A percentile compares a stretch with the other conserved stretches of the same genome.
These are phyloP conservation scores for Setaria viridis DNA, from an alignment of 202 grass and related monocot genomes.

Conservation along the genomic window DNA sequence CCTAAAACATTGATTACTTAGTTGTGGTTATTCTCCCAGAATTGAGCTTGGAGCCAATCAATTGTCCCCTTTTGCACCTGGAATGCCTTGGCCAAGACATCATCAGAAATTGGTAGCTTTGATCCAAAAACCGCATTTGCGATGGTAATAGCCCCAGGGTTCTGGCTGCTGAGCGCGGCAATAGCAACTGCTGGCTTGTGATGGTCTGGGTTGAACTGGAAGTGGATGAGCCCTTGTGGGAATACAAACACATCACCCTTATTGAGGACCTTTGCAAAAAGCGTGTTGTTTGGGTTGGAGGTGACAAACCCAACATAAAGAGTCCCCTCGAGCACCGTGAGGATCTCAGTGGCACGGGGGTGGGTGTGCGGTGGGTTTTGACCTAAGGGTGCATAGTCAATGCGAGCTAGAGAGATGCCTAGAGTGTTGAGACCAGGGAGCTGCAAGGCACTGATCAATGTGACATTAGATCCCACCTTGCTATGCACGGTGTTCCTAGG, in stretches of 20 bases:
- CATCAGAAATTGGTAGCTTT: conserved; percentile 49
- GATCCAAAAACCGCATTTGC: conserved; percentile 49
- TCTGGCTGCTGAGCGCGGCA: conserved; percentile 47
- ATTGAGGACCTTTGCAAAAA: conserved; percentile 51
- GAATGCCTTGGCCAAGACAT: conserved; percentile 53
- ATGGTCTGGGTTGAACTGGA: conserved; percentile 65
- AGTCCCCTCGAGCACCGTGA: conserved; percentile 45
- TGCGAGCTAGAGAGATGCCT: conserved; percentile 39
- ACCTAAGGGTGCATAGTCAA: conserved; percentile 48
- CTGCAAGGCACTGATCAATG: conserved; percentile 49
- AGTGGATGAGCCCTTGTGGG: conserved; percentile 49
- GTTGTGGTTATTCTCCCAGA: neutral
- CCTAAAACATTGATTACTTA: neutral
- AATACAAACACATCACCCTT: conserved; percentile 59
- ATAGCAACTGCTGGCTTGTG: conserved; percentile 16
- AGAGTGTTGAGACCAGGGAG: conserved; percentile 56
- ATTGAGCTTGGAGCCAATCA: conserved; percentile 30
- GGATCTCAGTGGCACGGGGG: conserved; percentile 54
- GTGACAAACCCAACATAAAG: conserved; percentile 60
- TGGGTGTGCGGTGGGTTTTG: conserved; percentile 55
- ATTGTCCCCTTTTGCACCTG: conserved; percentile 40
- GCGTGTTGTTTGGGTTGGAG: conserved; percentile 43
- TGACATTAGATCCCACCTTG: conserved; percentile 47
- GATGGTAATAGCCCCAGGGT: conserved; percentile 52
- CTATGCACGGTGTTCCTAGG: conserved; percentile 25